These are phyloP conservation scores for Lachancea fermentati DNA, from an alignment of 805 yeast genomes.

Conservation along the genomic window DNA sequence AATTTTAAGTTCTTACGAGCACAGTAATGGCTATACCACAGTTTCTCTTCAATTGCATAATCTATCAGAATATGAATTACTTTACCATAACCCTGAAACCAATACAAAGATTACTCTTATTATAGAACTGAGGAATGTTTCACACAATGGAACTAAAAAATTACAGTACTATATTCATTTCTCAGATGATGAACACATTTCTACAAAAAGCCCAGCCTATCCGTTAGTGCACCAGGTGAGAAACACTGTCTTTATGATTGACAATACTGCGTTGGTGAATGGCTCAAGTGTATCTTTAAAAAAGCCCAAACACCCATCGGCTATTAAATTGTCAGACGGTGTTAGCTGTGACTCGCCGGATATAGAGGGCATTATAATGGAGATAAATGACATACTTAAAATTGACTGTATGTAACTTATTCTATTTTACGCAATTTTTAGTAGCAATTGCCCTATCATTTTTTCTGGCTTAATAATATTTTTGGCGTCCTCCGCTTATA, in stretches of 20 bases:
- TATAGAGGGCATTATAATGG: slow-evolving; percentile 22
- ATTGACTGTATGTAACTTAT: slow-evolving; percentile 5
- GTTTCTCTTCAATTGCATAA: slow-evolving; percentile 27
- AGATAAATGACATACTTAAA: slow-evolving; percentile 23
- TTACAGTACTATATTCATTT: slow-evolving; percentile 29
- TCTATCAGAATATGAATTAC: slow-evolving; percentile 27
- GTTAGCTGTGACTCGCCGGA: slow-evolving; percentile 29
- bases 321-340: slow-evolving; percentile 26
- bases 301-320: slow-evolving; percentile 10
- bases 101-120: slow-evolving; percentile 25
- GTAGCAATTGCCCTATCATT: neutral
- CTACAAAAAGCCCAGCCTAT: slow-evolving; percentile 25
- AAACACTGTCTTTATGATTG: slow-evolving; percentile 27
- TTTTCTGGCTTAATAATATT: neutral
- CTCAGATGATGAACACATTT: slow-evolving; percentile 27
- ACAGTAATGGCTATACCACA: slow-evolving; percentile 12
- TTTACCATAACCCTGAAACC: slow-evolving; percentile 23
- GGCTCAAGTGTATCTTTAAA: slow-evolving; percentile 7
- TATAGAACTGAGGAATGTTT: slow-evolving; percentile 26
- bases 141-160: slow-evolving; percentile 22
- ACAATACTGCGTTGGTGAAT: slow-evolving; percentile 10
- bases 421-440: neutral
- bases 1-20: slow-evolving; percentile 1
- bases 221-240: slow-evolving; percentile 28
- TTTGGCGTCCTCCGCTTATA: too few relatives aligned